phyloP scores from a whole-genome alignment of 2,329 filamentous ascomycete species.

The Penicillium carneum region DNA sequence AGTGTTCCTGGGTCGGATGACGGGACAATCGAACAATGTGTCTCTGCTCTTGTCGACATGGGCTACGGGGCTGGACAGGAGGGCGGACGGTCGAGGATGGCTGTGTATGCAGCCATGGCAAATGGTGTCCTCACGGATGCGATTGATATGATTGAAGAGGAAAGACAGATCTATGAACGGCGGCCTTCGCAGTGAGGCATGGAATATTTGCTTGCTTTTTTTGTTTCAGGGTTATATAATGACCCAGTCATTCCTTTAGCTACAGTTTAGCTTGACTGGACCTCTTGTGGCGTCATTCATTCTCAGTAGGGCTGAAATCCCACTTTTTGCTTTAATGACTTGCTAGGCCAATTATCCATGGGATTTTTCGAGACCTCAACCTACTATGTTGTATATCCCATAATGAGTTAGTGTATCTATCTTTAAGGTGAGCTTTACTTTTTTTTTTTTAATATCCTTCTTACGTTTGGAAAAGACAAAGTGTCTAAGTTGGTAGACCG shows the following conservation, averaged over 20 bases:
- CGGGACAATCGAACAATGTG: conserved; percentile 46
- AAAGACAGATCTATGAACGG: conserved; percentile 52
- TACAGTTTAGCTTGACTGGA: neutral
- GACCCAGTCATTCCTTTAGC: conserved; percentile 9
- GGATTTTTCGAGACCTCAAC: neutral
- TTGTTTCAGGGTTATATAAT: neutral
- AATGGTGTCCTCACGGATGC: conserved; percentile 54
- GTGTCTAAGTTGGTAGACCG: neutral
- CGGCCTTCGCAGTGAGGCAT: conserved; percentile 24
- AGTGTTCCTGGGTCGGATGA: neutral
- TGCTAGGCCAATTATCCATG: neutral
- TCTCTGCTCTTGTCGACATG: conserved; percentile 49
- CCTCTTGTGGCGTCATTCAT: neutral
- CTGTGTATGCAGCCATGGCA: conserved; percentile 55
- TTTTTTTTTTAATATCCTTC: neutral
- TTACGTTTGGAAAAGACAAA: neutral
- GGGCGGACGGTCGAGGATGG: conserved; percentile 49
- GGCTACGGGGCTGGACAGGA: conserved; percentile 50
- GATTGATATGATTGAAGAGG: conserved; percentile 61
- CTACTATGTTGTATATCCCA: neutral
- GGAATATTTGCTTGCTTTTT: neutral
- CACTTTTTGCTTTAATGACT: conserved; percentile 2
- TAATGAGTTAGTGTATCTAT: too few relatives aligned
- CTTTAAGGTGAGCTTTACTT: neutral
- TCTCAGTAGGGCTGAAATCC: neutral